Conservation (phyloP, 345 rosid species). For the Hibiscus trionum region DNA sequence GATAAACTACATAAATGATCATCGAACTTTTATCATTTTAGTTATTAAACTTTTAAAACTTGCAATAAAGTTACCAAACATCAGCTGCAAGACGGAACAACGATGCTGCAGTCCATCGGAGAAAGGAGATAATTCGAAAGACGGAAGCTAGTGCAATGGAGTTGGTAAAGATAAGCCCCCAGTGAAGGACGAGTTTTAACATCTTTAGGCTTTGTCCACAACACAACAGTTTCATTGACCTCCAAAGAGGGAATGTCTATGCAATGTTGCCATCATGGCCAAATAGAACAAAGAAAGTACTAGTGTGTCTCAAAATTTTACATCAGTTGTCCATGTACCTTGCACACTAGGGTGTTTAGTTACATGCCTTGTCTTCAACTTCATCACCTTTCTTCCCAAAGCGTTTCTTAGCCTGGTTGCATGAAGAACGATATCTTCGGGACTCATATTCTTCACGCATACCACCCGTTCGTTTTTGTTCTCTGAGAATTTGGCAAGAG, state of each 20-base stretch:
- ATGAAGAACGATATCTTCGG: conserved; percentile 50
- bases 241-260: too few species aligned
- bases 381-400: conserved; percentile 72
- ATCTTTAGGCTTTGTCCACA: background rate
- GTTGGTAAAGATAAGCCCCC: too few species aligned
- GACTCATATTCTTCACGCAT: conserved; percentile 25
- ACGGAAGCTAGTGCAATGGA: too few species aligned
- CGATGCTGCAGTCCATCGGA: too few species aligned
- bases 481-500: conserved; percentile 25
- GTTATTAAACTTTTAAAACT: too few species aligned
- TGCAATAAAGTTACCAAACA: too few species aligned
- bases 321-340: conserved; percentile 78
- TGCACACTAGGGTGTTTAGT: conserved; percentile 82
- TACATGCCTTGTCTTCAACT: conserved; percentile 68
- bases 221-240: background rate
- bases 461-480: conserved; percentile 72
- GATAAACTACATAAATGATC: too few species aligned
- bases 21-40: too few species aligned
- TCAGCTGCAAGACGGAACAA: too few species aligned
- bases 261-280: background rate
- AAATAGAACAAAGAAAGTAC: background rate
- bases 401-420: conserved; percentile 73
- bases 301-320: conserved; percentile 34
- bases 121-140: too few species aligned
- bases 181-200: background rate